phyloP scores from a whole-genome alignment of 176 grass and related monocot species.

The Metroxylon sagu region DNA sequence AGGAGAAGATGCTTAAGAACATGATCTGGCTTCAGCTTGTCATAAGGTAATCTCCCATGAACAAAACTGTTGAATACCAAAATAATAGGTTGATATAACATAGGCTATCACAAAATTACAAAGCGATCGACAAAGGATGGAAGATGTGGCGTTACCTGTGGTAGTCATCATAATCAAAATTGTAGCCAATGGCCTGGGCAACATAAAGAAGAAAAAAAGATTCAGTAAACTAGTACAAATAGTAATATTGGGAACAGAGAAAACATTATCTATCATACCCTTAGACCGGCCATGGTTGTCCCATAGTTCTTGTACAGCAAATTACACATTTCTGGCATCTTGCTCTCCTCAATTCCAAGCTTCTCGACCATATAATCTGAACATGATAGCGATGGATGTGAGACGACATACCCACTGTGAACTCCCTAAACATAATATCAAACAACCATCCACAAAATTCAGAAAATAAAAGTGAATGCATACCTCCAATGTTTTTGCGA shows the following conservation, averaged over 20 bases:
- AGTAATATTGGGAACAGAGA: neutral
- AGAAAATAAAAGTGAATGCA: neutral
- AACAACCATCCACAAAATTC: neutral
- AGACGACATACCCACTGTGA: no score
- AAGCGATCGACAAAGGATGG: neutral
- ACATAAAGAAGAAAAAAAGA: neutral
- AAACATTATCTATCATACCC: constrained; percentile 23
- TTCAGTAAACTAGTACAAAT: neutral
- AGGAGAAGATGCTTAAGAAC: constrained; percentile 61
- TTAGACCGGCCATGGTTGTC: constrained; percentile 81
- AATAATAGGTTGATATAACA: no score
- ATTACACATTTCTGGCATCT: constrained; percentile 50
- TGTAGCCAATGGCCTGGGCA: constrained; percentile 62
- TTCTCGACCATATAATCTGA: constrained; percentile 78
- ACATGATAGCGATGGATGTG: neutral
- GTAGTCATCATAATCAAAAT: constrained; percentile 66
- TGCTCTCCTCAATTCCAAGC: constrained; percentile 49
- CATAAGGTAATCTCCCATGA: constrained; percentile 70
- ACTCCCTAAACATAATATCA: neutral
- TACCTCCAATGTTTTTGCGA: constrained; percentile 78
- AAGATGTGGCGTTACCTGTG: constrained; percentile 41
- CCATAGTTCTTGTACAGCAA: constrained; percentile 93
- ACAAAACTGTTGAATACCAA: constrained; percentile 54
- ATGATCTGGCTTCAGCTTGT: constrained; percentile 67
- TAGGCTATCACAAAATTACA: neutral